Percentiles rank a stretch among this genome's conserved stretches.
Conservation (phyloP, 164 flowering plant species). For the Pachysandra terminalis region DNA sequence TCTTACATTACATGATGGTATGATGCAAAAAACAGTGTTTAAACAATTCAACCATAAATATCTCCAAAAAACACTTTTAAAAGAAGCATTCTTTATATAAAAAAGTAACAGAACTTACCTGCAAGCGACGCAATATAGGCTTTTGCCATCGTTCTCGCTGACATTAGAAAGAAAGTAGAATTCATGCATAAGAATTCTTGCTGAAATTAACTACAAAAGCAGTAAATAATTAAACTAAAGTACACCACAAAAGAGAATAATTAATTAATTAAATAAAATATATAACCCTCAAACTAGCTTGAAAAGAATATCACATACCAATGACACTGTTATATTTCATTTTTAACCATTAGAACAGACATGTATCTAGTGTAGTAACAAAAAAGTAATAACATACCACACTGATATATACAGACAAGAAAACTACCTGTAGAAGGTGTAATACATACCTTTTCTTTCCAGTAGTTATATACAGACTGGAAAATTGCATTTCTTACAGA, state of each 20-base stretch:
- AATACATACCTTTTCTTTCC: conserved; percentile 68
- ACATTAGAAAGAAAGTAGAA: conserved; percentile 2
- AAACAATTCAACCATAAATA: background rate
- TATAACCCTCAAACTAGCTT: background rate
- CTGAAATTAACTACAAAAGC: background rate
- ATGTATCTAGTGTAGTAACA: background rate
- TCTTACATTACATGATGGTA: background rate
- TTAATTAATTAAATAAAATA: background rate
- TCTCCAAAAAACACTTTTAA: background rate
- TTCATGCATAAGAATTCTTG: conserved; percentile 1
- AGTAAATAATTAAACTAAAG: background rate
- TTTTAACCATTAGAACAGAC: background rate
- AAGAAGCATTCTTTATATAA: background rate
- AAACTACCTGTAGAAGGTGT: background rate
- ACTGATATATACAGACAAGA: background rate
- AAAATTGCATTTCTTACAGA: too few species aligned
- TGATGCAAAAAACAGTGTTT: background rate
- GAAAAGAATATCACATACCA: too few species aligned
- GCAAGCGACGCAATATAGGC: conserved; percentile 89
- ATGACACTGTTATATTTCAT: background rate
- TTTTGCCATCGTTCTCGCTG: conserved; percentile 98
- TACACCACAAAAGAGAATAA: background rate
- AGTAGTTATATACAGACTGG: too few species aligned
- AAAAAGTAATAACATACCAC: background rate
- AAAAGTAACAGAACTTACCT: conserved; percentile 45